These are phyloP conservation scores for Carex sylvatica DNA, from an alignment of 202 grass and related monocot genomes.

Conservation along the genomic window DNA sequence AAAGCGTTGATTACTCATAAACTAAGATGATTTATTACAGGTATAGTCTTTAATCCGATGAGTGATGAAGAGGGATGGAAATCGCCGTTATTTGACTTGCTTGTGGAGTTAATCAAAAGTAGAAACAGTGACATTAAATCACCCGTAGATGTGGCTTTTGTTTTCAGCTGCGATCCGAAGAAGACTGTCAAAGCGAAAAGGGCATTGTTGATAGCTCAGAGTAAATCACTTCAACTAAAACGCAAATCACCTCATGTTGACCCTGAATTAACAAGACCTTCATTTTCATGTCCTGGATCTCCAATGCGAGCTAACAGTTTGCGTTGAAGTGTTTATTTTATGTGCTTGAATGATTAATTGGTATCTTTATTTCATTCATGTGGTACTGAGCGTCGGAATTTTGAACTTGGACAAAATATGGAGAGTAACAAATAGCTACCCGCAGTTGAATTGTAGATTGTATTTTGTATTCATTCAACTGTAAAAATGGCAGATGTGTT, in stretches of 20 bases:
- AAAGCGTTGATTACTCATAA: background rate
- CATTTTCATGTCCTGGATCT: conserved; percentile 16
- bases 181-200: background rate
- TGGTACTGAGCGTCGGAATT: background rate
- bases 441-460: background rate
- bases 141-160: conserved; percentile 30
- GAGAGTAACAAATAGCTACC: background rate
- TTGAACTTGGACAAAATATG: background rate
- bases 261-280: background rate
- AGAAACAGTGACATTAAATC: background rate
- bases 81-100: conserved; percentile 33
- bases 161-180: conserved; percentile 27
- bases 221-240: conserved; percentile 19
- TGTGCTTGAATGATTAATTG: background rate
- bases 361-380: background rate
- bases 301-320: background rate
- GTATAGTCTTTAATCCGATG: background rate
- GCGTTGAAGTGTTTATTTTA: background rate
- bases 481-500: background rate
- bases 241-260: background rate
- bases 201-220: conserved; percentile 12
- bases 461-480: background rate
- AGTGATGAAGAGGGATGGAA: conserved; percentile 10
- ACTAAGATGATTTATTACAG: background rate
- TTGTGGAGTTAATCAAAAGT: conserved; percentile 26